These are phyloP conservation scores for Keithomyces neogunnii DNA, from an alignment of 2,329 filamentous ascomycete species.

Conservation along the genomic window DNA sequence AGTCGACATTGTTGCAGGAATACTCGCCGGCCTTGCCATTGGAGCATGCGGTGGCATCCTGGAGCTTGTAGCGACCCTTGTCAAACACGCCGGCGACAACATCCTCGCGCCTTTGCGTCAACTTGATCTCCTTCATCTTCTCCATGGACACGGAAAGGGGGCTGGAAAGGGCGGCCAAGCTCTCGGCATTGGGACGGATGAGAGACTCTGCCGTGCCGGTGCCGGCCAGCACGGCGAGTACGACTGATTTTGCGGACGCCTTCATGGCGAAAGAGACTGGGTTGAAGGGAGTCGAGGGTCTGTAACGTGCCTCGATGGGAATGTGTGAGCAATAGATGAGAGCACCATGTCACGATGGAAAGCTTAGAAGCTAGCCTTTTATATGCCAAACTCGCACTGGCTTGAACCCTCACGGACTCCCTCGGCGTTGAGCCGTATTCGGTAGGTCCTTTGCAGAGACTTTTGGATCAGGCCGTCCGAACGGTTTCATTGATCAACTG, in stretches of 20 bases:
- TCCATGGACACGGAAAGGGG: not conserved
- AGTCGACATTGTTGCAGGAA: conserved; percentile 27
- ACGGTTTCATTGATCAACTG: no score
- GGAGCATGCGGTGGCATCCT: conserved; percentile 13
- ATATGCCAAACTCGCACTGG: not conserved
- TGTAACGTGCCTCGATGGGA: not conserved
- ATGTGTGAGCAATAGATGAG: not conserved
- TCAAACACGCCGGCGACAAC: conserved; percentile 6
- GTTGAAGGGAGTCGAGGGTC: not conserved
- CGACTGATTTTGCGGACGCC: not conserved
- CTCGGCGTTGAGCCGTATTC: no score
- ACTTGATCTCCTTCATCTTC: not conserved
- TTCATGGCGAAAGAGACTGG: not conserved
- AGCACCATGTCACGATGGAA: not conserved
- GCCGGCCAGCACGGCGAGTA: not conserved
- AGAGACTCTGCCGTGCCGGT: not conserved
- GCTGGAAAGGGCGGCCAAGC: not conserved
- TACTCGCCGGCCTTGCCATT: conserved; percentile 26
- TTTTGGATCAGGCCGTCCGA: no score
- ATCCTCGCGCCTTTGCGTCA: not conserved
- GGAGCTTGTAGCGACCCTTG: conserved; percentile 7
- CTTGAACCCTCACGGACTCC: no score
- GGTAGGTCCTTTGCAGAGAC: no score
- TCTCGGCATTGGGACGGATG: not conserved
- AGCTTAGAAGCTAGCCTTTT: not conserved